Percentiles rank a stretch among this genome's conserved stretches.
Conservation (phyloP, 2,329 filamentous ascomycete genomes). For the Alternaria arbusti region DNA sequence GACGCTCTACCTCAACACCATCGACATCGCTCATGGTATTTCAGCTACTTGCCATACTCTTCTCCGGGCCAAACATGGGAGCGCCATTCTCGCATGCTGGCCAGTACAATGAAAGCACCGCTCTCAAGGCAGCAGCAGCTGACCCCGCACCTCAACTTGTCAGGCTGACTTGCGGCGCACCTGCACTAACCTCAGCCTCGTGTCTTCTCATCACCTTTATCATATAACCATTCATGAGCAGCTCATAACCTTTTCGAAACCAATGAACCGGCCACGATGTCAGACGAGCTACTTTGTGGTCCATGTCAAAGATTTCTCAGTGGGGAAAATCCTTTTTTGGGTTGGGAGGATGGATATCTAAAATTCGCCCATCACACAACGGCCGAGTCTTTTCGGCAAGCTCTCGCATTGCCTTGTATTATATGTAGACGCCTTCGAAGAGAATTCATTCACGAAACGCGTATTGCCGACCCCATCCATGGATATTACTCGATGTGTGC, state of each 20-base stretch:
- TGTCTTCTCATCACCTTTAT: background rate
- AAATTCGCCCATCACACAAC: background rate
- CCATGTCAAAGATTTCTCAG: background rate
- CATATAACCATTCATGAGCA: background rate
- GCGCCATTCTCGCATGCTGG: background rate
- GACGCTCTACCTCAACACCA: conserved; percentile 38
- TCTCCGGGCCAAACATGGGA: too few species aligned
- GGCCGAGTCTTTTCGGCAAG: background rate
- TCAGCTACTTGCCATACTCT: too few species aligned
- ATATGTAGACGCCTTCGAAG: background rate
- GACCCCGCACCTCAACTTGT: background rate
- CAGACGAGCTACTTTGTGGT: background rate
- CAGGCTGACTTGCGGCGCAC: background rate
- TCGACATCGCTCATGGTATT: conserved; percentile 33
- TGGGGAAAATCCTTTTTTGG: background rate
- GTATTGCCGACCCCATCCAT: background rate
- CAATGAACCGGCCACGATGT: background rate
- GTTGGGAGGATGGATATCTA: accelerated
- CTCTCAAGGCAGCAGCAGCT: background rate
- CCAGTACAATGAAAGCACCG: background rate
- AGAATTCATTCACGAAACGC: accelerated
- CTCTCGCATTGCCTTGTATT: background rate
- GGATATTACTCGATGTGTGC: background rate
- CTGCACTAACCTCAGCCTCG: background rate
- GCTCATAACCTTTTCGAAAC: background rate